Conservation (phyloP, 2,329 filamentous ascomycete species). For the Aspergillus novofumigatus region DNA sequence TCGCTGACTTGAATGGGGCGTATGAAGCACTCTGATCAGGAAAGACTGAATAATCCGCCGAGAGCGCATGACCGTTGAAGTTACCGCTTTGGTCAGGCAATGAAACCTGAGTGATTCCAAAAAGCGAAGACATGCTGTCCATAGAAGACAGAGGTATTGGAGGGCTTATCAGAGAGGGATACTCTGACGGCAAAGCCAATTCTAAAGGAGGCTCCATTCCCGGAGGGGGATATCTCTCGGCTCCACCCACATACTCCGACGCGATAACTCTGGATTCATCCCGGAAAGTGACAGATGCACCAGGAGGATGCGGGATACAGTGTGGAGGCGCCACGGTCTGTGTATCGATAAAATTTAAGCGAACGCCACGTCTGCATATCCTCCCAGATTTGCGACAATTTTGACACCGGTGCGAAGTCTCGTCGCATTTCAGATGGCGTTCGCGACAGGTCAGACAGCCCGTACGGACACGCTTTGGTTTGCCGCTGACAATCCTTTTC, state of each 20-base stretch:
- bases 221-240: constrained; percentile 64
- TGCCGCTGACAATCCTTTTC: constrained; percentile 37
- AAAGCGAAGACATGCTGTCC: constrained; percentile 46
- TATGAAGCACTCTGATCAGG: constrained; percentile 32
- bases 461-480: constrained; percentile 82
- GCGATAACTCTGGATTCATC: constrained; percentile 90
- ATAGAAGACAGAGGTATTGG: constrained; percentile 46
- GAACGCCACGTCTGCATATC: constrained; percentile 77
- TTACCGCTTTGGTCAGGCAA: constrained; percentile 18
- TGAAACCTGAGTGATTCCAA: constrained; percentile 40
- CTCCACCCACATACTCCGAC: constrained; percentile 79
- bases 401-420: constrained; percentile 60
- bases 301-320: constrained; percentile 54
- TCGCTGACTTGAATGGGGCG: constrained; percentile 32
- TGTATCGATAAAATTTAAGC: constrained; percentile 87
- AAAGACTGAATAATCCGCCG: constrained; percentile 23
- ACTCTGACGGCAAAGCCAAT: constrained; percentile 1
- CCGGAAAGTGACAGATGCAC: constrained; percentile 72
- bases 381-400: constrained; percentile 88
- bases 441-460: constrained; percentile 88
- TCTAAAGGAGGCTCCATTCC: constrained; percentile 36
- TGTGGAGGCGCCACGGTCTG: constrained; percentile 66
- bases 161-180: constrained; percentile 7
- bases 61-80: constrained; percentile 24
- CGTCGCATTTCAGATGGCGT: constrained; percentile 87